Evolutionary conservation across 441 rosid species (phyloP), one percentile per base, ranked within the genome.

Genomic region (Pelargonium fulgidum): DNA sequence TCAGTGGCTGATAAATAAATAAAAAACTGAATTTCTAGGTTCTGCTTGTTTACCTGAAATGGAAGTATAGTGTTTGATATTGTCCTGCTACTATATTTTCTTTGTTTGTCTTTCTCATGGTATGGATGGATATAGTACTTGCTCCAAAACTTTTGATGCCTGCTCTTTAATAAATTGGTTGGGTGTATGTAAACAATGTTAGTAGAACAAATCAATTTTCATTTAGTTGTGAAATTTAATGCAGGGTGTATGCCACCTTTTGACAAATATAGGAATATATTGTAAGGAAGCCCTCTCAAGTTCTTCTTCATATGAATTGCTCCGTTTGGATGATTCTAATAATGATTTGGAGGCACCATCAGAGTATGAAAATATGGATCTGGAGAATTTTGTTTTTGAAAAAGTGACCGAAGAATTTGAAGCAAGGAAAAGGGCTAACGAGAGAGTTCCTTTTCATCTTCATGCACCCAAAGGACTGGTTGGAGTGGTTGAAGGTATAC

Each of bases 241-340:
- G 83, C 86, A 94, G 97, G 93, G 89, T 65, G 86, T 83, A 45
- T 94, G 97, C 79, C 95, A 91, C 81, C 96, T 94, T 76, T 82
- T 90, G 81, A 82, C 89, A 67, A 86, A 84, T 77, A 82, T 90
- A 70, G 87, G 86, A 73, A 76, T 66, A 64, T 94, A 94, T 75
- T 75, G 90, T 74, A 90, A 84, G 76, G 92, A 91, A 72, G 83
- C 81, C 24, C 80, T 86, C 71, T 81, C 96, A 48, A 81, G 81
- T 74, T 78, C 81, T 75, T 42, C 81, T 41, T 69, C 80, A 14
- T 80, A 84, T 69, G 88, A 82, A 63, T 67, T 75, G 61, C 82
- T 75, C 70, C 83, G 48, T 75, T 69, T 81, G 70, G 92, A 84
- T 69, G 87, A 76, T 71, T 82, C 93, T 67, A 73, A 73, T 75